phyloP scores from a whole-genome alignment of 108 stramenopile genomes.

The Skeletonema costatum region DNA sequence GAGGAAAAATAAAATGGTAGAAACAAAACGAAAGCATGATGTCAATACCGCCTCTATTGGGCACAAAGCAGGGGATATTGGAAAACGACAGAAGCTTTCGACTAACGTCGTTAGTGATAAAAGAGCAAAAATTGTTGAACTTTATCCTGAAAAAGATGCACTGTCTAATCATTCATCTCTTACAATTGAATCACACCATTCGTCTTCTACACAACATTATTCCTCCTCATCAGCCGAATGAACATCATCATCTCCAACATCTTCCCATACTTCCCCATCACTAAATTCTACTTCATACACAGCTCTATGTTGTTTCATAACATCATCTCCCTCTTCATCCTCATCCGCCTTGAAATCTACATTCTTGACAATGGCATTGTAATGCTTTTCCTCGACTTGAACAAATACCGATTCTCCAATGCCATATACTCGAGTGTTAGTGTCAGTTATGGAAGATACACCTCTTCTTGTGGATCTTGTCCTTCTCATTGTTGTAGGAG shows the following conservation, averaged over 20 bases:
- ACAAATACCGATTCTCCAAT: slow-evolving; percentile 37
- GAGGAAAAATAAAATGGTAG: no score
- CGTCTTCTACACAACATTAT: neutral
- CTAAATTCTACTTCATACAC: slow-evolving; percentile 34
- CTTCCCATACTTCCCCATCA: slow-evolving; percentile 13
- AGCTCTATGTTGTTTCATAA: neutral
- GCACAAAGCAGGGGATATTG: no score
- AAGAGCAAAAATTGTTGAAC: no score
- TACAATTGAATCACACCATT: no score
- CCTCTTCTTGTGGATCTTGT: neutral
- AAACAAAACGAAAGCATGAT: no score
- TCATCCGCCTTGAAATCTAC: neutral
- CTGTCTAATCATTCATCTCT: no score
- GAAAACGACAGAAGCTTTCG: no score
- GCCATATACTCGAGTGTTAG: slow-evolving; percentile 5
- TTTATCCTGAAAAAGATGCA: no score
- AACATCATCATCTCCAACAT: slow-evolving; percentile 4
- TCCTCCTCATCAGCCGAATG: slow-evolving; percentile 12
- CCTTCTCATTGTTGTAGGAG: neutral
- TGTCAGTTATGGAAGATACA: neutral
- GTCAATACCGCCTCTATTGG: no score
- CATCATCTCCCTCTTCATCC: neutral
- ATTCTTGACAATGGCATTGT: slow-evolving; percentile 34
- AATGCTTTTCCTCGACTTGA: neutral
- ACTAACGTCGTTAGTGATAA: no score